Base-by-base conservation (phyloP, 352 stramenopile genomes). In the Globisporangium cederbergense region DNA sequence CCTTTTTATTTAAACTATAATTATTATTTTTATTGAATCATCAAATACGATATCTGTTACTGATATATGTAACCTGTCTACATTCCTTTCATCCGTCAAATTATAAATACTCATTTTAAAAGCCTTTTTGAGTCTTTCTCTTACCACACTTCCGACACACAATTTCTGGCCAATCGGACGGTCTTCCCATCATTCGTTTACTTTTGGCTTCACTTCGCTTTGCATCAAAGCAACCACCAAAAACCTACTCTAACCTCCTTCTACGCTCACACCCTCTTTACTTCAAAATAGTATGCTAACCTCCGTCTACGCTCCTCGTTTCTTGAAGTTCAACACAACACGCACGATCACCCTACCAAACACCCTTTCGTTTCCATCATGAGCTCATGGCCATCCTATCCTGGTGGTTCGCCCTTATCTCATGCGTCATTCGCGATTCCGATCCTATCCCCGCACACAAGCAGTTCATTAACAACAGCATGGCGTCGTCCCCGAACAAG, bases 151-250 rank as follows among this genome's bases (percentile, higher is more conserved):
- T 36, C 32, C 0, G 32, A 36, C 22, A 36, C 54, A n/a, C 7
- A 45, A 54, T 54, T 54, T 45, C 57, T 62, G 57, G 18, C 57
- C 57, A 62, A 62, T 62, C 22, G 28, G 57, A 52, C 28, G 57
- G 57, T 62, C 57, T 62, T 62, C 57, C 57, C 32, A 62, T 62
- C 57, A 36, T 62, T 62, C 57, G 57, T 55, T 62, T 62, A 62
- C 57, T 54, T 45, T 62, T 46, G 30, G 57, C 57, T 62, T 54
- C 57, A 53, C 40, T 40, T 42, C 34, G 34, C 34, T 34, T 34
- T 22, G 4, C 28, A 57, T 36, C 16, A 30, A 16, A 36, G 36
- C n/a, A 42, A 54, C 56, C 40, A 62, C 56, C 40, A 62, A 53
- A 62, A 62, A 45, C 10, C 2, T 4, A 16, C 40, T 16, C 25